A percentile compares a stretch with the other conserved stretches of the same genome.
phyloP scores from a whole-genome alignment of 352 stramenopile species.

The Globisporangium barbulae region DNA sequence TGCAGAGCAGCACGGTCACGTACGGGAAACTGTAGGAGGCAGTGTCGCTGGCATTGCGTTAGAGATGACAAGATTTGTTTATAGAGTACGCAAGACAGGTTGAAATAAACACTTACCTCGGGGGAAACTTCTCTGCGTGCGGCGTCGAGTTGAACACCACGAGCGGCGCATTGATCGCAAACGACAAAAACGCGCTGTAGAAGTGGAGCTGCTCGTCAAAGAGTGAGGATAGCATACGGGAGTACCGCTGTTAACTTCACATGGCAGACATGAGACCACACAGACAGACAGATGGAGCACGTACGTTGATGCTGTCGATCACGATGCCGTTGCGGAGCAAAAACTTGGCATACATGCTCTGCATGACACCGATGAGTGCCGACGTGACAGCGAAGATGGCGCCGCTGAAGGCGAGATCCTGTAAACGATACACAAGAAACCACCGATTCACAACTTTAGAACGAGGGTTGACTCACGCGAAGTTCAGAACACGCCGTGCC shows the following conservation, averaged over 20 bases:
- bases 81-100: background rate
- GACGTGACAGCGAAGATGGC: slow-evolving; percentile 71
- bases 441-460: background rate
- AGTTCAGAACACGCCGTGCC: slow-evolving; percentile 15
- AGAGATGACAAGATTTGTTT: background rate
- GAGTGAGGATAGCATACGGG: background rate
- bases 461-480: too few species aligned
- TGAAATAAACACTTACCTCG: slow-evolving; percentile 20
- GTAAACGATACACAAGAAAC: background rate
- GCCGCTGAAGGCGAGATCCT: slow-evolving; percentile 69
- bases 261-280: background rate
- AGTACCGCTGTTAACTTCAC: background rate
- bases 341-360: slow-evolving; percentile 89
- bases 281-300: slow-evolving; percentile 10
- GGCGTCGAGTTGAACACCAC: slow-evolving; percentile 52
- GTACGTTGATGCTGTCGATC: slow-evolving; percentile 79
- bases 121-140: slow-evolving; percentile 50
- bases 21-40: slow-evolving; percentile 56
- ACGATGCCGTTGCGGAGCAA: slow-evolving; percentile 73
- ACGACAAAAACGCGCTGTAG: slow-evolving; percentile 80
- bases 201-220: slow-evolving; percentile 69
- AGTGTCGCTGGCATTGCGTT: slow-evolving; percentile 10
- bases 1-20: slow-evolving; percentile 67
- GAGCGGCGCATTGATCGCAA: slow-evolving; percentile 79
- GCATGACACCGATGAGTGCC: slow-evolving; percentile 76